A percentile compares a stretch with the other conserved stretches of the same genome.
Conservation (phyloP, 2,329 filamentous ascomycete genomes). For the Colletotrichum sp. region DNA sequence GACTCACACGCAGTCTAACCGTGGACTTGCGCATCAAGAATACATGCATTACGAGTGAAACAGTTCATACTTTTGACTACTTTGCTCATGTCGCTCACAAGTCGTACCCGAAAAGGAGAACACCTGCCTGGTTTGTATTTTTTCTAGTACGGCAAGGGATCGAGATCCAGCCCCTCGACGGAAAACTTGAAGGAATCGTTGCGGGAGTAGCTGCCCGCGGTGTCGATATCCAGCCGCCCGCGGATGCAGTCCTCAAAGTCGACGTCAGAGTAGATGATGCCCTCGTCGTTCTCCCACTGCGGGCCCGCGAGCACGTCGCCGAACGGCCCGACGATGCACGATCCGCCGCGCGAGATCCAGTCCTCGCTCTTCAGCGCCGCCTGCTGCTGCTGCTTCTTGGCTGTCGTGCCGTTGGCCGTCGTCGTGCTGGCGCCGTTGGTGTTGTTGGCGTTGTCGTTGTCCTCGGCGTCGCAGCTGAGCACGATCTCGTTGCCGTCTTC, state of each 20-base stretch:
- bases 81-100: neutral
- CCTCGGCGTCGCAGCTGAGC: slow-evolving; percentile 37
- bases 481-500: slow-evolving; percentile 63
- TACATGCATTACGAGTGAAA: slow-evolving; percentile 12
- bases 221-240: slow-evolving; percentile 82
- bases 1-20: neutral
- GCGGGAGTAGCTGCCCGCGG: slow-evolving; percentile 82
- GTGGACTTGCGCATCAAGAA: neutral
- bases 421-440: slow-evolving; percentile 4
- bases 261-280: slow-evolving; percentile 73
- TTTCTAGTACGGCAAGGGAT: slow-evolving; percentile 57
- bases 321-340: slow-evolving; percentile 78
- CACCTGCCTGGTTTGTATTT: too few relatives aligned
- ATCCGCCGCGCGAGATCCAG: slow-evolving; percentile 77
- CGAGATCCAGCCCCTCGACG: slow-evolving; percentile 63
- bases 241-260: slow-evolving; percentile 89
- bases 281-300: slow-evolving; percentile 79
- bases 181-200: slow-evolving; percentile 68
- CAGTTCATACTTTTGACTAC: neutral
- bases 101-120: neutral
- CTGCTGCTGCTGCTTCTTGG: neutral
- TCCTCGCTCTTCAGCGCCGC: slow-evolving; percentile 19
- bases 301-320: slow-evolving; percentile 83
- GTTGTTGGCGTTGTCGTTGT: neutral
- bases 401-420: neutral